Evolutionary conservation across 225 moss, liverwort and hornwort species (phyloP).

Genomic region (Straminergon stramineum): DNA sequence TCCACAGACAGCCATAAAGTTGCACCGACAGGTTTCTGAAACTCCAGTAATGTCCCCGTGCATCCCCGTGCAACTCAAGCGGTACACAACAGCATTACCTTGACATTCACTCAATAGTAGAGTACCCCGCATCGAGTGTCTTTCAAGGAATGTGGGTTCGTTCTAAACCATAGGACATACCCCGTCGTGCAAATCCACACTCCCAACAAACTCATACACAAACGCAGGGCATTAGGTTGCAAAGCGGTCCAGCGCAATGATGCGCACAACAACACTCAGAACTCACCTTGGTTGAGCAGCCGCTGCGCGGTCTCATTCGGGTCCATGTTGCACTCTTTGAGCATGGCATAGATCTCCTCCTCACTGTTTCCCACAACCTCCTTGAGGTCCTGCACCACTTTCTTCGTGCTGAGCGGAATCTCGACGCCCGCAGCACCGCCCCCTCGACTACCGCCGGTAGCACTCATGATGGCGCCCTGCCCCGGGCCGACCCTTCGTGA

Average conservation of each 20-base stretch:
- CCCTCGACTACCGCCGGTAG: slow-evolving; percentile 15
- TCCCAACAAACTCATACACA: neutral
- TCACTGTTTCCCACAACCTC: slow-evolving; percentile 66
- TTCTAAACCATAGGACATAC: neutral
- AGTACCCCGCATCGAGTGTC: neutral
- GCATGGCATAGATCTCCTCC: slow-evolving; percentile 91
- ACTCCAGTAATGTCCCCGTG: neutral
- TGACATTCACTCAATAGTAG: neutral
- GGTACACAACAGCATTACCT: neutral
- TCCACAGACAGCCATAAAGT: neutral
- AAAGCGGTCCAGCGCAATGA: neutral
- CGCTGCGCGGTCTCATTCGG: slow-evolving; percentile 72
- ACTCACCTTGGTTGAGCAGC: slow-evolving; percentile 67
- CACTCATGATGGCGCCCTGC: slow-evolving; percentile 17
- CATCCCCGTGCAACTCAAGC: neutral
- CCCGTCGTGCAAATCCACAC: neutral
- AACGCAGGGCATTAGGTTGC: neutral
- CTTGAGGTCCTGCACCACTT: slow-evolving; percentile 73
- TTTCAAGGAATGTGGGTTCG: neutral
- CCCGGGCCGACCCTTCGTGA: neutral
- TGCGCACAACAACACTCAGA: neutral
- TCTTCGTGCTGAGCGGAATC: slow-evolving; percentile 82
- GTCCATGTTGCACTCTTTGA: slow-evolving; percentile 95
- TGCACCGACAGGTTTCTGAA: neutral
- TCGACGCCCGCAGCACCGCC: slow-evolving; percentile 49